These are phyloP conservation scores for Sporothrix globosa DNA, from an alignment of 2,329 filamentous ascomycete genomes.

Conservation along the genomic window DNA sequence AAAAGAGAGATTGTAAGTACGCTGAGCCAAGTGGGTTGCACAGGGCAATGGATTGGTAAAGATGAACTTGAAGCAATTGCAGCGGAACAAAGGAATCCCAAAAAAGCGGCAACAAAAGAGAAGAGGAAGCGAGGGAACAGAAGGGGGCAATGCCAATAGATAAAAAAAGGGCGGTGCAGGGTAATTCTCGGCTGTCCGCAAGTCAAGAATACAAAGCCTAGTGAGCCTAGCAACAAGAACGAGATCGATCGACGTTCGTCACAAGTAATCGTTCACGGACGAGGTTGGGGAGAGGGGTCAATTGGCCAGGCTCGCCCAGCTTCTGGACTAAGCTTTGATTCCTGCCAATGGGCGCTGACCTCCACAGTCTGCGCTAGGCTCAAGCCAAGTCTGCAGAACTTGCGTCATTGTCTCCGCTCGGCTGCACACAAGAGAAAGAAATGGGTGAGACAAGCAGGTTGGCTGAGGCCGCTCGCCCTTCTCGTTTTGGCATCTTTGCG, in stretches of 20 bases:
- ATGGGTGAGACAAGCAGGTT: conserved; percentile 27
- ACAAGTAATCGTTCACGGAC: neutral
- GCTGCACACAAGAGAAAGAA: conserved; percentile 24
- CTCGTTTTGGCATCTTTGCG: neutral
- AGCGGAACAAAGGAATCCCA: neutral
- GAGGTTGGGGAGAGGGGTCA: conserved; percentile 7
- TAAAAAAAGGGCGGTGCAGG: conserved; percentile 22
- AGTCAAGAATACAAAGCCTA: no score
- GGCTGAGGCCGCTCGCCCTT: conserved; percentile 12
- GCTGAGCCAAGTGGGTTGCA: neutral
- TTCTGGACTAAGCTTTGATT: conserved; percentile 12
- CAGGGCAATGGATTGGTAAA: neutral
- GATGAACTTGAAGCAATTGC: neutral
- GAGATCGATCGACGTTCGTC: conserved; percentile 9
- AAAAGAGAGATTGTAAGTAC: conserved; percentile 17
- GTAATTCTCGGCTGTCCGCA: neutral
- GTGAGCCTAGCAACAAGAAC: conserved; percentile 8
- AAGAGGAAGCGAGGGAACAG: neutral
- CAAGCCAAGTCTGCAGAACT: conserved; percentile 3
- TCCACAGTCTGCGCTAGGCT: conserved; percentile 25
- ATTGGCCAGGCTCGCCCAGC: conserved; percentile 3
- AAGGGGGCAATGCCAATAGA: neutral
- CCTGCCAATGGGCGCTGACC: conserved; percentile 20
- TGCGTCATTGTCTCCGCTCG: conserved; percentile 30
- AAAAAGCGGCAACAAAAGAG: conserved; percentile 6